Base-by-base conservation (phyloP, 2,329 filamentous ascomycete species). In the Hymenoscyphus occultus region DNA sequence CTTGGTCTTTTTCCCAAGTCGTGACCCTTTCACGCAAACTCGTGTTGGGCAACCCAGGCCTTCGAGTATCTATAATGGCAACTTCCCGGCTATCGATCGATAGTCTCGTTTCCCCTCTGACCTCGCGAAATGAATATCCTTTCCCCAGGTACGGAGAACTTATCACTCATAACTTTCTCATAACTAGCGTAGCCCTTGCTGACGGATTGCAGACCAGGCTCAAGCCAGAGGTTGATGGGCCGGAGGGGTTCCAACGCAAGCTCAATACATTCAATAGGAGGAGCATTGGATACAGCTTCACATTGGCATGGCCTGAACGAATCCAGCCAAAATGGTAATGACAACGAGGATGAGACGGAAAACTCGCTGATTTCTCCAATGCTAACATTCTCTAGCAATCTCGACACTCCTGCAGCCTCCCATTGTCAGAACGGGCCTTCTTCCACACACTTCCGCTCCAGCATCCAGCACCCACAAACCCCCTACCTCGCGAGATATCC, bases 311-410 rank as follows among this genome's bases (percentile, higher is more conserved):
- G 88, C 16, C 82, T 89, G 71, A 83, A 80, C 60, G 93, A 97
- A 77, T 86, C 87, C n/a, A 87, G 89, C 12, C 91, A 93, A 72
- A 97, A 97, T 84, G 93, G 89, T 91, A 76, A 97, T 84, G 93
- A 89, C 91, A 76, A 99, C 99, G 45, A 94, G 10, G 13, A 54
- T 19, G 3, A 9, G 19, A 54, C 1, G 22, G 19, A 13, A 5
- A 4, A 13, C 4, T 13, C 4, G 35, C 35, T 12, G 94, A 0
- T 94, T 94, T 0, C 95, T 99, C 0, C 89, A 92, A 0, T 82
- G 99, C 66, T 93, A 93, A 7, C 97, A 96, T 72, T 91, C 5
- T n/a, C 56, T 98, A 92, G 90, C 95, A 67, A 98, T 98, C 72
- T 97, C 93, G 9, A 96, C 92, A 1, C 84, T 98, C n/a, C 84